phyloP scores from a whole-genome alignment of 2,329 filamentous ascomycete species.

The Nothophaeocryptopus gaeumannii region DNA sequence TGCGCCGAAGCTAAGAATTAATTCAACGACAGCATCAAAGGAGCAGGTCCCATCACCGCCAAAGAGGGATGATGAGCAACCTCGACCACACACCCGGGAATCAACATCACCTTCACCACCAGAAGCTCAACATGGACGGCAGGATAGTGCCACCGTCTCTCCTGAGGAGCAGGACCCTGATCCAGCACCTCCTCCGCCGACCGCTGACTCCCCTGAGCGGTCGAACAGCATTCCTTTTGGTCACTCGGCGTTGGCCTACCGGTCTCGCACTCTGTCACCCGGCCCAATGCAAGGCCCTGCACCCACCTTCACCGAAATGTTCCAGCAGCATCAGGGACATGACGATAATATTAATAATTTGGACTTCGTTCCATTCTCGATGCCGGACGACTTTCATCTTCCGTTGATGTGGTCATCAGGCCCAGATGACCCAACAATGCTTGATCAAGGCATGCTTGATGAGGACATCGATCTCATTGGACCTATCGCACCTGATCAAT shows the following conservation, averaged over 20 bases:
- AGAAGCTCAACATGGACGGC: background rate
- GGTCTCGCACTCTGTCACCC: conserved; percentile 21
- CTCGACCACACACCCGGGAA: too few relatives aligned
- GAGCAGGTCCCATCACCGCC: too few relatives aligned
- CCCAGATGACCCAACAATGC: conserved; percentile 22
- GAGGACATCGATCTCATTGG: conserved; percentile 22
- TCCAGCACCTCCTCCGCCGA: too few relatives aligned
- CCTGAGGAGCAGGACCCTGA: too few relatives aligned
- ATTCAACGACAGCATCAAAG: too few relatives aligned
- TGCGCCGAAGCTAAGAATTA: too few relatives aligned
- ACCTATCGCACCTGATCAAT: conserved; percentile 14
- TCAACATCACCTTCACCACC: conserved; percentile 1
- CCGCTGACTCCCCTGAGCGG: too few relatives aligned
- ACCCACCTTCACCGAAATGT: conserved; percentile 33
- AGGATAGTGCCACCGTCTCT: background rate
- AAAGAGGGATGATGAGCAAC: too few relatives aligned
- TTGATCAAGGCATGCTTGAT: conserved; percentile 14
- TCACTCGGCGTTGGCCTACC: conserved; percentile 15
- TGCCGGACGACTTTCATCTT: conserved; percentile 29
- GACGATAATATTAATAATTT: conserved; percentile 12
- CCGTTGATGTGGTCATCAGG: conserved; percentile 19
- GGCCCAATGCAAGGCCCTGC: conserved; percentile 18
- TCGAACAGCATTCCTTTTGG: too few relatives aligned
- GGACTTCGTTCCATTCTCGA: conserved; percentile 29
- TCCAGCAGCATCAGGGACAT: conserved; percentile 22